These are phyloP conservation scores for Hibiscus mutabilis DNA, from an alignment of 345 rosid species.

Conservation along the genomic window DNA sequence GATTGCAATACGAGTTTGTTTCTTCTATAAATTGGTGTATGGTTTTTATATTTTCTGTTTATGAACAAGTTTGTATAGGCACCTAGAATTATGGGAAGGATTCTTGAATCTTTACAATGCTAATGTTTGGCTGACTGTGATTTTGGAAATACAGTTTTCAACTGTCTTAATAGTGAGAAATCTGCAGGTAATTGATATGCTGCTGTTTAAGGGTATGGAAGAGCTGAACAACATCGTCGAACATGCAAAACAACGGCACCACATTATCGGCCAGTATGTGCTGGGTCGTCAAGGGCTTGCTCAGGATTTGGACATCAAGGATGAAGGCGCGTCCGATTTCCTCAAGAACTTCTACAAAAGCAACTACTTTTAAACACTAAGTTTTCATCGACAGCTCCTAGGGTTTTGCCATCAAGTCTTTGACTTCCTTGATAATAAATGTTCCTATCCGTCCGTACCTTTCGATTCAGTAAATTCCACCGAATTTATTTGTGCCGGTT, in stretches of 20 bases:
- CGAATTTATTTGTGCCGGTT: background rate
- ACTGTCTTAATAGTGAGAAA: background rate
- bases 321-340: slow-evolving; percentile 63
- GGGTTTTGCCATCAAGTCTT: background rate
- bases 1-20: background rate
- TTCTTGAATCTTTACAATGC: background rate
- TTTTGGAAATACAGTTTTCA: background rate
- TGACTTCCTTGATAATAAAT: slow-evolving; percentile 26
- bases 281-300: slow-evolving; percentile 58
- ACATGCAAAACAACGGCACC: slow-evolving; percentile 98
- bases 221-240: slow-evolving; percentile 73
- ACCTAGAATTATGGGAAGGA: background rate
- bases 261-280: slow-evolving; percentile 86
- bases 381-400: background rate
- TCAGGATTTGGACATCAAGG: slow-evolving; percentile 63
- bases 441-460: slow-evolving; percentile 7
- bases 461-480: background rate
- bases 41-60: background rate
- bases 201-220: slow-evolving; percentile 91
- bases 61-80: background rate
- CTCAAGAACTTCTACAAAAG: slow-evolving; percentile 80
- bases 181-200: slow-evolving; percentile 84
- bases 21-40: background rate
- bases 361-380: slow-evolving; percentile 61
- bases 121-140: background rate